These are phyloP conservation scores for Ceriops zippeliana DNA, from an alignment of 345 rosid species.

Conservation along the genomic window DNA sequence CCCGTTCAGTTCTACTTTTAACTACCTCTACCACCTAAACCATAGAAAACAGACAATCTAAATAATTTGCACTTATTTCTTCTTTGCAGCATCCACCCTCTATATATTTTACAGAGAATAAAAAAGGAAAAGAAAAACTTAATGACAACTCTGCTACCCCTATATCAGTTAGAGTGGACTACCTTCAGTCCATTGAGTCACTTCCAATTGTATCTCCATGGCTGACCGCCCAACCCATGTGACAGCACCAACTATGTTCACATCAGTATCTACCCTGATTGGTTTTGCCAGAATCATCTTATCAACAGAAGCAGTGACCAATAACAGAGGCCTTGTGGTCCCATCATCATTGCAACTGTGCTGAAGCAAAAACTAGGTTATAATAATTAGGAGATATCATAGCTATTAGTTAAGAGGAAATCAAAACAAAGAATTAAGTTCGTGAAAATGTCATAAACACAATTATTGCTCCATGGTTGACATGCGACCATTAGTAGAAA, in stretches of 20 bases:
- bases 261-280: constrained; percentile 50
- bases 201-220: constrained; percentile 84
- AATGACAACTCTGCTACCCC: not conserved
- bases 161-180: not conserved
- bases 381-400: not conserved
- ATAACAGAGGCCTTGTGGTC: constrained; percentile 50
- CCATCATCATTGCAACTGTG: constrained; percentile 63
- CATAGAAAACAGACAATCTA: not conserved
- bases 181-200: constrained; percentile 58
- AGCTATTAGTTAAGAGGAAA: not conserved
- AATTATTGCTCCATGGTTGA: not conserved
- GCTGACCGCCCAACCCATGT: constrained; percentile 90
- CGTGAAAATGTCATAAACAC: not conserved
- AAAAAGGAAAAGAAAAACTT: too few relatives aligned
- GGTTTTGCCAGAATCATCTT: constrained; percentile 67
- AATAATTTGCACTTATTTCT: not conserved
- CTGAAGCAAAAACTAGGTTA: constrained; percentile 27
- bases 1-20: not conserved
- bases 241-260: constrained; percentile 66
- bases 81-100: not conserved
- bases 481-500: too few relatives aligned
- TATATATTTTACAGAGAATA: not conserved
- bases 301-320: constrained; percentile 95
- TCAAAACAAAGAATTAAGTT: not conserved
- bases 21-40: not conserved